Conservation (phyloP, 1,139 yeast genomes). For the Diutina siamensis region DNA sequence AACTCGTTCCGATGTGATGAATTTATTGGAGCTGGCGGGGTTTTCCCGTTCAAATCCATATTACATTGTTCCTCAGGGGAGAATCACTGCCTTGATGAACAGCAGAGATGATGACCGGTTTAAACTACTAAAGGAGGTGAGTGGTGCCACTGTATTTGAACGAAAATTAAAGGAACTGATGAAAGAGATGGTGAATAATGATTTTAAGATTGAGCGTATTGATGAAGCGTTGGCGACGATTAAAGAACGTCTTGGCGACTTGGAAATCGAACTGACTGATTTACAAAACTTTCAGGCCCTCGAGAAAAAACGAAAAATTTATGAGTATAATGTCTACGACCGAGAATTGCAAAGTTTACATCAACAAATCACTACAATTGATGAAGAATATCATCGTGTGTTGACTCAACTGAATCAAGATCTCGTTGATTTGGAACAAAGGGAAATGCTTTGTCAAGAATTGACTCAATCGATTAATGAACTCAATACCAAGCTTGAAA, state of each 20-base stretch:
- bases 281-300: slow-evolving; percentile 55
- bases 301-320: slow-evolving; percentile 58
- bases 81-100: slow-evolving; percentile 74
- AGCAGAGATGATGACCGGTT: slow-evolving; percentile 80
- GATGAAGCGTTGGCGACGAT: slow-evolving; percentile 64
- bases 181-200: slow-evolving; percentile 69
- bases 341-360: slow-evolving; percentile 59
- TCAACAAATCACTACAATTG: slow-evolving; percentile 49
- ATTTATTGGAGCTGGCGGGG: slow-evolving; percentile 83
- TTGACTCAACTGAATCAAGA: slow-evolving; percentile 35
- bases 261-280: slow-evolving; percentile 73
- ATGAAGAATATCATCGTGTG: slow-evolving; percentile 43
- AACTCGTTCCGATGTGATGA: slow-evolving; percentile 72
- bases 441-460: slow-evolving; percentile 34
- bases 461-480: slow-evolving; percentile 37
- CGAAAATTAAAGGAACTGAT: slow-evolving; percentile 65
- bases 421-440: slow-evolving; percentile 31
- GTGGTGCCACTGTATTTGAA: slow-evolving; percentile 92
- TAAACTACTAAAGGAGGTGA: slow-evolving; percentile 74
- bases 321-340: slow-evolving; percentile 68
- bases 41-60: slow-evolving; percentile 86
- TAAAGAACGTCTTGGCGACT: slow-evolving; percentile 60
- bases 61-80: slow-evolving; percentile 95
- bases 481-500: slow-evolving; percentile 23
- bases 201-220: slow-evolving; percentile 58